Percentiles rank a stretch among this genome's conserved stretches.
Evolutionary conservation across 345 rosid genomes (phyloP).

Genomic region (Noccaea bulbosa): DNA sequence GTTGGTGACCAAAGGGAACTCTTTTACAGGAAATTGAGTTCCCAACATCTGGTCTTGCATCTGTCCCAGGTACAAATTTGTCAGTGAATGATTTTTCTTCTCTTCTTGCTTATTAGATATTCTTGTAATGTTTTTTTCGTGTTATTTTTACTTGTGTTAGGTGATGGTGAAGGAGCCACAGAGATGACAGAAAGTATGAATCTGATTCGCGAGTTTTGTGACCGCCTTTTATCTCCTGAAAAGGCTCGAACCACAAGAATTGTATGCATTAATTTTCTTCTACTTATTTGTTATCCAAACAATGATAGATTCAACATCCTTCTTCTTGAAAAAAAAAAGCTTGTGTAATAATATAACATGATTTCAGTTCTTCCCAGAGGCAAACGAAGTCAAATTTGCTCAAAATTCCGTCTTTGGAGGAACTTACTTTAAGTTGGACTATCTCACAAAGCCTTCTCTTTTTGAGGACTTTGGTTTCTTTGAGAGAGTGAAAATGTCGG

Average conservation of each 20-base stretch:
- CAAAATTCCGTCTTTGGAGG: conserved; percentile 71
- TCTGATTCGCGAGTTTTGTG: conserved; percentile 83
- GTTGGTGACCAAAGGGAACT: conserved; percentile 39
- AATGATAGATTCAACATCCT: background rate
- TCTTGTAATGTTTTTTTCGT: background rate
- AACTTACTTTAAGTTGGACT: conserved; percentile 81
- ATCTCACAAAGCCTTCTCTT: conserved; percentile 87
- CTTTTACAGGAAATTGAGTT: conserved; percentile 88
- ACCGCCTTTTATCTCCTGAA: conserved; percentile 61
- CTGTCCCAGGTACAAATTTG: conserved; percentile 72
- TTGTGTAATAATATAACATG: conserved; percentile 1
- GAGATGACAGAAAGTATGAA: conserved; percentile 94
- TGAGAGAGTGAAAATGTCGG: conserved; percentile 82
- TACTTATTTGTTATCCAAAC: background rate
- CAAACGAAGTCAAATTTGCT: conserved; percentile 84
- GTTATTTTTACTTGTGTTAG: conserved; percentile 41
- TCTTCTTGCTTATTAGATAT: background rate
- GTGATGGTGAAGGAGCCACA: conserved; percentile 96
- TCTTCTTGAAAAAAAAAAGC: background rate
- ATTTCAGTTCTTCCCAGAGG: conserved; percentile 92
- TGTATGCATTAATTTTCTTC: conserved; percentile 45
- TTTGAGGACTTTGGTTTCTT: conserved; percentile 85
- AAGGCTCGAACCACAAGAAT: conserved; percentile 75
- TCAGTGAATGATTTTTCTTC: background rate
- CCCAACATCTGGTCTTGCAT: conserved; percentile 90